Conservation (phyloP, 805 yeast genomes). For the Lachancea sp. region DNA sequence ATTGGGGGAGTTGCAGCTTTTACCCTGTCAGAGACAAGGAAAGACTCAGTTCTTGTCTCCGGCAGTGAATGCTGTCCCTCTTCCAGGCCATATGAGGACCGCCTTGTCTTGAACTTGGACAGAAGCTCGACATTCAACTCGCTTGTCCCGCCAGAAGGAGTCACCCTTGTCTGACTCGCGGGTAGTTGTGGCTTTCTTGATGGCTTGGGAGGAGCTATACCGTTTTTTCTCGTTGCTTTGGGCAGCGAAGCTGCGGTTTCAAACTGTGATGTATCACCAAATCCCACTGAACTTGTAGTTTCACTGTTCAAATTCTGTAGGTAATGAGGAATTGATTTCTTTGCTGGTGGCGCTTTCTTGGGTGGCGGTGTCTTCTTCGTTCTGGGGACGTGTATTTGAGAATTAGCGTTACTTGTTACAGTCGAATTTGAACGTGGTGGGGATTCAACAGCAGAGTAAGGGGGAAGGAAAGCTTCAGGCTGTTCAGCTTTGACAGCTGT, state of each 20-base stretch:
- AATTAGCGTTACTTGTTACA: neutral
- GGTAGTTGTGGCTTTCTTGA: neutral
- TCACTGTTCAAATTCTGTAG: neutral
- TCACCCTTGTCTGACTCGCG: too few relatives aligned
- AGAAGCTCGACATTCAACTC: conserved; percentile 1
- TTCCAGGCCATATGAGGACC: neutral
- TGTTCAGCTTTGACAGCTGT: neutral
- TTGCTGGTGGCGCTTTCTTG: conserved; percentile 4
- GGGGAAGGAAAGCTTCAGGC: neutral
- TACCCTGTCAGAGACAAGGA: neutral
- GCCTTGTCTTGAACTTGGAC: conserved; percentile 2
- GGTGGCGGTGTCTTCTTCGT: neutral
- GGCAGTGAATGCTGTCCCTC: neutral
- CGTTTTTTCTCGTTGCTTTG: conserved; percentile 3
- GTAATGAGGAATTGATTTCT: conserved; percentile 2
- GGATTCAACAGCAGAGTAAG: neutral
- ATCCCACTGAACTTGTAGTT: neutral
- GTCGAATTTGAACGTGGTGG: neutral
- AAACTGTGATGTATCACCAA: too few relatives aligned
- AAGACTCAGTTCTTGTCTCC: neutral
- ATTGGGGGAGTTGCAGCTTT: conserved; percentile 3
- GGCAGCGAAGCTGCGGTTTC: conserved; percentile 1
- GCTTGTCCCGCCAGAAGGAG: neutral
- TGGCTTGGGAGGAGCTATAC: conserved; percentile 1
- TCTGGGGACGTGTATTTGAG: neutral